phyloP scores from a whole-genome alignment of 2,329 filamentous ascomycete species.

The Pseudocercospora ulei region DNA sequence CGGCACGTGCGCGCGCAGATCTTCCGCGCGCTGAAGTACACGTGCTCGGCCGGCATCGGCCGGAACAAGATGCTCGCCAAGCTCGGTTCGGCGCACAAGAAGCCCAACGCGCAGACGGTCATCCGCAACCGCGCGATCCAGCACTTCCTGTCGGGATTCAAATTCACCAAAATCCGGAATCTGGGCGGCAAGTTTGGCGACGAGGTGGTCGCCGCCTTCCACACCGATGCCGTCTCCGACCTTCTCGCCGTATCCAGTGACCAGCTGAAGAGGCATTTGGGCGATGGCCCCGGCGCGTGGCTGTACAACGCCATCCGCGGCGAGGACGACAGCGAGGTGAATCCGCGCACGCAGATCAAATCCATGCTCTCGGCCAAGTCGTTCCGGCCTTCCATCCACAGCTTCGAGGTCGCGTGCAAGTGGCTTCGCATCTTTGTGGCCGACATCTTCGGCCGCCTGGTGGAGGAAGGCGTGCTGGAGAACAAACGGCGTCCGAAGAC shows the following conservation, averaged over 20 bases:
- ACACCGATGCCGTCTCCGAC: conserved; percentile 68
- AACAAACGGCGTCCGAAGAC: conserved; percentile 78
- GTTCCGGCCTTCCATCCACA: conserved; percentile 75
- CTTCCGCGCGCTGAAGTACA: conserved; percentile 65
- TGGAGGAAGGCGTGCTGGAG: conserved; percentile 83
- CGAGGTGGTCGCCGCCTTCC: conserved; percentile 69
- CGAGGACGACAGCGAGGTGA: conserved; percentile 79
- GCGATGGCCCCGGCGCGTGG: conserved; percentile 77
- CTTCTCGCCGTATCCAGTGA: conserved; percentile 63
- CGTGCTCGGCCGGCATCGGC: conserved; percentile 81
- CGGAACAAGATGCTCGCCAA: conserved; percentile 94
- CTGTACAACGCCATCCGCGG: conserved; percentile 77
- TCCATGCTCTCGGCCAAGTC: conserved; percentile 96
- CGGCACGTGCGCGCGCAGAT: conserved; percentile 62
- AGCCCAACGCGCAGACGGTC: conserved; percentile 91
- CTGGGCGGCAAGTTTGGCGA: conserved; percentile 92
- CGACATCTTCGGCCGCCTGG: conserved; percentile 79
- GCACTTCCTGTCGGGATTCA: conserved; percentile 71
- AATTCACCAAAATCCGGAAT: conserved; percentile 89
- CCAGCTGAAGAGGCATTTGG: conserved; percentile 65
- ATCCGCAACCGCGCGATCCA: conserved; percentile 73
- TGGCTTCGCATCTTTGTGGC: conserved; percentile 89
- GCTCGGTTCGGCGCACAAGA: conserved; percentile 80
- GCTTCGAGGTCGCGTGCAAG: conserved; percentile 62
- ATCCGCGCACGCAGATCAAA: conserved; percentile 83